Percentiles rank a stretch among this genome's conserved stretches.
These are phyloP conservation scores for Phytophthora pisi DNA, from an alignment of 352 stramenopile genomes.

Conservation along the genomic window DNA sequence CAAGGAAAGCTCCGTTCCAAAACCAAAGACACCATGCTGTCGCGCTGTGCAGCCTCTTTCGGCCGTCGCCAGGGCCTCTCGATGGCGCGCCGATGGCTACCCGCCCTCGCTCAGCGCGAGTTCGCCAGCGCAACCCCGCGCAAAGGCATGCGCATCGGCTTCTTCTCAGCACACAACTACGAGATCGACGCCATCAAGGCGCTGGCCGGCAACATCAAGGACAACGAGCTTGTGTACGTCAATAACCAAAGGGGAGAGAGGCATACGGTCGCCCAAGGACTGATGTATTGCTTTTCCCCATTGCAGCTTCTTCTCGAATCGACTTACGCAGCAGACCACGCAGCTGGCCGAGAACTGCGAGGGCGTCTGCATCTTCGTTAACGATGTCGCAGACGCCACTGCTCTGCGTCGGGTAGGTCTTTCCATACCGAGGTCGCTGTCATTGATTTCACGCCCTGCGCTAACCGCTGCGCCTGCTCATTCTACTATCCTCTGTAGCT, in stretches of 20 bases:
- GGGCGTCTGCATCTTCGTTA: constrained; percentile 81
- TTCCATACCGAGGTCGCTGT: background rate
- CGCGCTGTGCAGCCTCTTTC: constrained; percentile 20
- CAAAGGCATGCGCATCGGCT: constrained; percentile 66
- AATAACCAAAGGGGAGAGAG: background rate
- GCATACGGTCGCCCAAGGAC: background rate
- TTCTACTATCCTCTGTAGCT: constrained; percentile 20
- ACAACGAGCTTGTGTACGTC: constrained; percentile 57
- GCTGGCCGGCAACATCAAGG: constrained; percentile 35
- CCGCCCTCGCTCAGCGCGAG: constrained; percentile 17
- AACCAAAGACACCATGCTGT: constrained; percentile 10
- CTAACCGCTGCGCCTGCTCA: constrained; percentile 3
- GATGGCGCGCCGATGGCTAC: constrained; percentile 13
- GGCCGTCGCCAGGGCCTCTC: constrained; percentile 12
- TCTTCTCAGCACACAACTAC: constrained; percentile 75
- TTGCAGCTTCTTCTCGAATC: constrained; percentile 62
- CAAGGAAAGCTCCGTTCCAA: background rate
- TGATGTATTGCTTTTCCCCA: background rate
- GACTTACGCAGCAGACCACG: constrained; percentile 56
- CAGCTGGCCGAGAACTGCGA: constrained; percentile 60
- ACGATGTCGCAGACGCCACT: constrained; percentile 67
- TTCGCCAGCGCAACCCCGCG: constrained; percentile 14
- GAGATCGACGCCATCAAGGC: constrained; percentile 60
- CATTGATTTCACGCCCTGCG: too few relatives aligned
- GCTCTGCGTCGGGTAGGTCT: constrained; percentile 51